These are phyloP conservation scores for Rhizoclosmatium globosum DNA, from an alignment of 192 early-diverging fungal genomes.

Conservation along the genomic window DNA sequence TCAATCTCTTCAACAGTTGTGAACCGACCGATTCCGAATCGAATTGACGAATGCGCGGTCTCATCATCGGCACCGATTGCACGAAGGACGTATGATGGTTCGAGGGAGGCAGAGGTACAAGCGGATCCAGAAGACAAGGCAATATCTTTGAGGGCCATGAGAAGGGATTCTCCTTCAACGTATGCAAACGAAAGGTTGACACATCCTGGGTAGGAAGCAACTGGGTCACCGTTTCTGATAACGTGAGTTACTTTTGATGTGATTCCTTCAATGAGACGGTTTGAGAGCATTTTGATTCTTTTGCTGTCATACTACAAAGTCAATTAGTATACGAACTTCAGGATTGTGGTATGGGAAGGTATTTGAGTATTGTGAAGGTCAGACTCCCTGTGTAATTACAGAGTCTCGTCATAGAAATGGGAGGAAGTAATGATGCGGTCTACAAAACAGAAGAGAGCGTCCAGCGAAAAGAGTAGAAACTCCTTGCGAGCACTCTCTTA, in stretches of 20 bases:
- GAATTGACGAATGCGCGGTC: constrained; percentile 93
- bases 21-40: constrained; percentile 96
- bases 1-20: constrained; percentile 96
- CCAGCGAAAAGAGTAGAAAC: background rate
- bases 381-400: constrained; percentile 31
- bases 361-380: background rate
- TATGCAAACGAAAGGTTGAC: constrained; percentile 97
- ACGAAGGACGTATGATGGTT: constrained; percentile 96
- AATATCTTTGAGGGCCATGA: constrained; percentile 98
- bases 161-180: constrained; percentile 95
- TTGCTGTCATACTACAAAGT: constrained; percentile 75
- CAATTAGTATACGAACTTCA: background rate
- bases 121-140: constrained; percentile 95
- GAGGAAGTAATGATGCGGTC: background rate
- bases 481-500: background rate
- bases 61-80: constrained; percentile 97
- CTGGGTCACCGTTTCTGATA: constrained; percentile 88
- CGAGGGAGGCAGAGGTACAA: constrained; percentile 94
- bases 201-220: constrained; percentile 85
- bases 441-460: background rate
- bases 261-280: constrained; percentile 83
- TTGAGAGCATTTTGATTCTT: constrained; percentile 75
- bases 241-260: constrained; percentile 80
- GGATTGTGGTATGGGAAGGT: background rate
- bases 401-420: constrained; percentile 13